Conservation (phyloP, 176 grass and related monocot species). For the Canna indica region DNA sequence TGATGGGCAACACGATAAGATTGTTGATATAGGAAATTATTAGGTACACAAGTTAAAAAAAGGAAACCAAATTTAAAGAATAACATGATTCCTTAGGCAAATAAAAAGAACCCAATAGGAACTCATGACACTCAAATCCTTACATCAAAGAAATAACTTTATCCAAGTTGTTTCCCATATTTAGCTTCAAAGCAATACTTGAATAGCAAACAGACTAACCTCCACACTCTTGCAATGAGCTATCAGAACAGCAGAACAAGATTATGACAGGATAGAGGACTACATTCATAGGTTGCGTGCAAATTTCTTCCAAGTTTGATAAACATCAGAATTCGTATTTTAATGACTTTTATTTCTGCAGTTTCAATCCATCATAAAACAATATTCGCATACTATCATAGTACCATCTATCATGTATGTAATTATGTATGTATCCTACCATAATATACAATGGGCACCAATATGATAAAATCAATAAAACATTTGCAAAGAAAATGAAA, state of each 20-base stretch:
- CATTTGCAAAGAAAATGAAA: not conserved
- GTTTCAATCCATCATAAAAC: not conserved
- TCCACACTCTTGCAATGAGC: not conserved
- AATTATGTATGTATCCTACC: too few species aligned
- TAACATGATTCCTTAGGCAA: not conserved
- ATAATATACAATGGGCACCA: too few species aligned
- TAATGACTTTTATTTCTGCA: not conserved
- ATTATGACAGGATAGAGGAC: not conserved
- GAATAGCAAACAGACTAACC: not conserved
- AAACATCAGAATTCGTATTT: not conserved
- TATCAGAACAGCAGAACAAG: not conserved
- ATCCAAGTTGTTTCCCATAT: not conserved
- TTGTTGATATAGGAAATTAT: not conserved
- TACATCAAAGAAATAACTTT: not conserved
- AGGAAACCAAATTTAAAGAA: not conserved
- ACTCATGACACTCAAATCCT: not conserved
- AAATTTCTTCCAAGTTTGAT: not conserved
- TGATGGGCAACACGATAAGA: not conserved
- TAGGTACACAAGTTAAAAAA: not conserved
- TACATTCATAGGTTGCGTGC: not conserved
- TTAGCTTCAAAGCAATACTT: not conserved
- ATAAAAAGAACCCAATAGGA: not conserved
- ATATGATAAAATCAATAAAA: too few species aligned
- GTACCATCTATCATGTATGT: not conserved
- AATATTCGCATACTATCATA: not conserved